These are phyloP conservation scores for Micromonas commoda DNA, from an alignment of 139 green algal species.

Conservation along the genomic window DNA sequence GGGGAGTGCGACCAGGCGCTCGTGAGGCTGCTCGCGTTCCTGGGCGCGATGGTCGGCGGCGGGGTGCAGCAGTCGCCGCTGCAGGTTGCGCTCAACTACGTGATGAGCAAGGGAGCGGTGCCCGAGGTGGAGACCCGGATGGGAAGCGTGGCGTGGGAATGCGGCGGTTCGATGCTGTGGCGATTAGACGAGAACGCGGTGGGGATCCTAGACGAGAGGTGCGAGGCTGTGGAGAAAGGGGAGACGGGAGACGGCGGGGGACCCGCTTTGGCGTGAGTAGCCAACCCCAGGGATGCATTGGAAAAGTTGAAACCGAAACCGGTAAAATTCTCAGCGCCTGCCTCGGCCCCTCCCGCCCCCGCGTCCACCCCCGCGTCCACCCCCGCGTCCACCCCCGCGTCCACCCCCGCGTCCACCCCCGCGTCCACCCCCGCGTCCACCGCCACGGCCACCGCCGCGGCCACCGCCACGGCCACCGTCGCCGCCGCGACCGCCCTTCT, in stretches of 20 bases:
- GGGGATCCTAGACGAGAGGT: background rate
- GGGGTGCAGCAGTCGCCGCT: background rate
- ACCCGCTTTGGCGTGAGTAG: too few species aligned
- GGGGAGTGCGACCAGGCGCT: background rate
- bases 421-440: background rate
- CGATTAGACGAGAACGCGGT: background rate
- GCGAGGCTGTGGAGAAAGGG: background rate
- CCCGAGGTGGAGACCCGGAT: background rate
- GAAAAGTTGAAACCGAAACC: background rate
- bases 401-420: constrained; percentile 9
- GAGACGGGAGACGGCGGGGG: background rate
- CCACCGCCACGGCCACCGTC: background rate
- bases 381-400: background rate
- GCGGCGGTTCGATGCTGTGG: background rate
- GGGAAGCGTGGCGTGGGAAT: background rate
- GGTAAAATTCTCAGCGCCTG: background rate
- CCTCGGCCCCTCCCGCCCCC: background rate
- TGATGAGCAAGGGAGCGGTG: background rate
- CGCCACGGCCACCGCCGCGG: background rate
- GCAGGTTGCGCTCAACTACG: background rate
- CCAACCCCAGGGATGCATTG: background rate
- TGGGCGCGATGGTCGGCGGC: background rate
- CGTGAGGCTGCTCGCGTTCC: background rate
- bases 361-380: background rate
- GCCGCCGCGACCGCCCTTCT: background rate